These are phyloP conservation scores for Ophiosphaerella narmari DNA, from an alignment of 2,329 filamentous ascomycete species.

Conservation along the genomic window DNA sequence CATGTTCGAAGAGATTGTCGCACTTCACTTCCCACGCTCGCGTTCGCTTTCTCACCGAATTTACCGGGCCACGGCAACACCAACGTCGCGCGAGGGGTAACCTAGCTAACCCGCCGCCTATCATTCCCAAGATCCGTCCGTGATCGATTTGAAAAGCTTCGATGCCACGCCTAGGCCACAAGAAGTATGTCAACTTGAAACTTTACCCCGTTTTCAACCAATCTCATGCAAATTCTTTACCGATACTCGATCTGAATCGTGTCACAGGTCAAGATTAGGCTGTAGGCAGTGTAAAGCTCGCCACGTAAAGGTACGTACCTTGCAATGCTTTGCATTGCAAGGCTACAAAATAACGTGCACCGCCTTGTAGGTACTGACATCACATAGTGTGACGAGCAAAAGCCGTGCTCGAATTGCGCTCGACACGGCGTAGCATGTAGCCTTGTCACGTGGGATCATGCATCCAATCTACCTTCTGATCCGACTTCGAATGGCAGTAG, in stretches of 20 bases:
- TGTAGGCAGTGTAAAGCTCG: constrained; percentile 45
- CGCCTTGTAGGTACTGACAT: constrained; percentile 11
- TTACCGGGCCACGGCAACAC: constrained; percentile 9
- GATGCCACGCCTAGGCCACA: constrained; percentile 46
- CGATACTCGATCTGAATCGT: constrained; percentile 2
- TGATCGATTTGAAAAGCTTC: constrained; percentile 10
- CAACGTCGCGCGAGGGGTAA: constrained; percentile 11
- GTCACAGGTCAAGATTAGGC: constrained; percentile 28
- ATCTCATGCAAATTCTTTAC: background rate
- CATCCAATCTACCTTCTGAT: constrained; percentile 15
- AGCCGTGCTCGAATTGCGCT: constrained; percentile 45
- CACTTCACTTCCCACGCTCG: constrained; percentile 14
- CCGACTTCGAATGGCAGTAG: constrained; percentile 14
- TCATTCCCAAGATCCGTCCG: constrained; percentile 9
- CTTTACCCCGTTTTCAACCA: constrained; percentile 6
- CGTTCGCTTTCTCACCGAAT: constrained; percentile 18
- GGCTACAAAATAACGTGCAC: no score
- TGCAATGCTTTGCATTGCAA: background rate
- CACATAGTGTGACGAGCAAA: constrained; percentile 45
- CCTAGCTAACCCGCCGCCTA: constrained; percentile 10
- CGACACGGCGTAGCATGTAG: constrained; percentile 45
- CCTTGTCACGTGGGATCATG: constrained; percentile 34
- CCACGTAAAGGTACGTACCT: constrained; percentile 42
- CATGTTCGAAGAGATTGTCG: constrained; percentile 16
- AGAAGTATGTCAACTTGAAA: constrained; percentile 34